Base-by-base conservation (phyloP, 164 flowering plant species). In the Stephania japonica region DNA sequence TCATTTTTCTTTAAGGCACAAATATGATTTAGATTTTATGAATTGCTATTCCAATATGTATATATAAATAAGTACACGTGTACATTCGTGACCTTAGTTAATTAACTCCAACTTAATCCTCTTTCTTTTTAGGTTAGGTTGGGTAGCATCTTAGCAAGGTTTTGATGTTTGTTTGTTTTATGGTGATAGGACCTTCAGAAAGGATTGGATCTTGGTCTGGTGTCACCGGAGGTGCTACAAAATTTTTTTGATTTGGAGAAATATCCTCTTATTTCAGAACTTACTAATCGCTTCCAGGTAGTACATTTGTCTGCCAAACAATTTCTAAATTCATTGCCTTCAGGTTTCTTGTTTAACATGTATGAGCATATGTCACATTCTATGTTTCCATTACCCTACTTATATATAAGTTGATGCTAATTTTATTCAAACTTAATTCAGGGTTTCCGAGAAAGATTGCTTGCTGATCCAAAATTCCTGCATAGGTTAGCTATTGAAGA, bases 401-500 rank as follows among this genome's bases (percentile, higher is more conserved):
- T 32, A 32, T 32, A 32, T 32, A 32, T 32, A 38, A 74, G 71
- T 47, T 66, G 50, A 42, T 81, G 68, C 24, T 65, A 65, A 70
- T 77, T 61, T 25, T 66, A 47, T 53, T 63, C 73, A 68, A 70
- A 76, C 62, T 70, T 79, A 65, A 65, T 86, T 77, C 91, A 95
- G 98, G 99, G 99, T 70, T 92, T 94, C 81, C 84, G 97, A 81
- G 99, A 94, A 84, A 90, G 99, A 82, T 79, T 92, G 78, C 81
- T 94, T 83, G 99, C 97, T 72, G 99, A 94, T 83, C 99, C 99
- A 74, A 91, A 92, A 77, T 95, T 95, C 77, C 77, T 95, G 73
- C 82, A 92, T 32, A 85, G 97, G 84, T 79, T 95, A 76, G 99
- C 98, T 32, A 95, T 95, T 68, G 99, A 95, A 83, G 99, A 95